Evolutionary conservation across 2,329 filamentous ascomycete genomes (phyloP).

Genomic region (Fusarium temperatum): DNA sequence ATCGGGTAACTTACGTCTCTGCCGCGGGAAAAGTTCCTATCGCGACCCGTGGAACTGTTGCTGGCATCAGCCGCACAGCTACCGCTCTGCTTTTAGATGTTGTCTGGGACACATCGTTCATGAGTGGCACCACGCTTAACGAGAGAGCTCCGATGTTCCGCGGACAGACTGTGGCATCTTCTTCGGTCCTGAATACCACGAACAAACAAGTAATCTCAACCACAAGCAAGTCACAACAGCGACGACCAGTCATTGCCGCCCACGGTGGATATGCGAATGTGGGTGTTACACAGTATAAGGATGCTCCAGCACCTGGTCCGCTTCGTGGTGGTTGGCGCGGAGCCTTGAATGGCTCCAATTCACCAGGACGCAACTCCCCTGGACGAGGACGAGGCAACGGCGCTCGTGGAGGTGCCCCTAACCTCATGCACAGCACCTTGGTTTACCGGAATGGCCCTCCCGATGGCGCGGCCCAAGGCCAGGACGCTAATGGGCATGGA

Average conservation of each 20-base stretch:
- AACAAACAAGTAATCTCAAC: slow-evolving; percentile 81
- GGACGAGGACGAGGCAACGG: slow-evolving; percentile 52
- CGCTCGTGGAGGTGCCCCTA: slow-evolving; percentile 51
- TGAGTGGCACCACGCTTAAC: slow-evolving; percentile 93
- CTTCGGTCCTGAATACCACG: slow-evolving; percentile 88
- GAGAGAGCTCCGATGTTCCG: slow-evolving; percentile 93
- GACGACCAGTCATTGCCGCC: slow-evolving; percentile 59
- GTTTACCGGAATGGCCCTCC: slow-evolving; percentile 58
- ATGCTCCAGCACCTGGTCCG: slow-evolving; percentile 63
- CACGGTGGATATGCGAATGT: slow-evolving; percentile 63
- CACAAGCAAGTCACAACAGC: slow-evolving; percentile 62
- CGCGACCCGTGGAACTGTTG: slow-evolving; percentile 89
- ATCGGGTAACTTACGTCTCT: slow-evolving; percentile 91
- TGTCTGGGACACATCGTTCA: slow-evolving; percentile 93
- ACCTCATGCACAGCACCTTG: slow-evolving; percentile 61
- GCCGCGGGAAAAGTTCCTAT: slow-evolving; percentile 96
- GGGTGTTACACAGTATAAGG: slow-evolving; percentile 69
- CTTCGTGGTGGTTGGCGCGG: slow-evolving; percentile 67
- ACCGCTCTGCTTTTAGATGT: slow-evolving; percentile 86
- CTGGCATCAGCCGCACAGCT: slow-evolving; percentile 89
- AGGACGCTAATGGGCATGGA: slow-evolving; percentile 43
- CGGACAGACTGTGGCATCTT: slow-evolving; percentile 87
- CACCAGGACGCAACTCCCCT: slow-evolving; percentile 49
- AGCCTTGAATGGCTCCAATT: slow-evolving; percentile 59
- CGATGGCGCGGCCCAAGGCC: slow-evolving; percentile 41